phyloP scores from a whole-genome alignment of 1,284 basidiomycete genomes.

The Austroboletus novae-zelandiae region DNA sequence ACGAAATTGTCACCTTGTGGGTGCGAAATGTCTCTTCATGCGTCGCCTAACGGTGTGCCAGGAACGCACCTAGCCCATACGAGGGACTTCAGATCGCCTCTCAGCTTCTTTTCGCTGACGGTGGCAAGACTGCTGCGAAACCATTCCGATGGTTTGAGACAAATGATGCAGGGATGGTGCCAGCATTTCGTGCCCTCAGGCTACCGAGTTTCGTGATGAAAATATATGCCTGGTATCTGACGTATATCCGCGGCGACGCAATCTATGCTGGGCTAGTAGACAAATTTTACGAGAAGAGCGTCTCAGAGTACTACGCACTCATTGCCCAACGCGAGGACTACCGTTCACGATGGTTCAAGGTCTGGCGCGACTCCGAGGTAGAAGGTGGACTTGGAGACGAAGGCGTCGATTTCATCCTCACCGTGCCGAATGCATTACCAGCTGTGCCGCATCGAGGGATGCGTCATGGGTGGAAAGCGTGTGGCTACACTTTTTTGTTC shows the following conservation, averaged over 20 bases:
- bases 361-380: slow-evolving; percentile 43
- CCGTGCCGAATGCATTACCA: slow-evolving; percentile 57
- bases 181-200: slow-evolving; percentile 29
- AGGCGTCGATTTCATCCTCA: slow-evolving; percentile 58
- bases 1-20: slow-evolving; percentile 30
- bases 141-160: slow-evolving; percentile 23
- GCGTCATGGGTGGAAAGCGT: slow-evolving; percentile 40
- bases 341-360: slow-evolving; percentile 42
- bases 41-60: slow-evolving; percentile 5
- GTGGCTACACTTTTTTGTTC: slow-evolving; percentile 45
- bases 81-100: slow-evolving; percentile 34
- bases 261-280: slow-evolving; percentile 36
- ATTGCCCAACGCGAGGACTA: slow-evolving; percentile 44
- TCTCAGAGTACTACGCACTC: slow-evolving; percentile 44
- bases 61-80: slow-evolving; percentile 31
- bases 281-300: slow-evolving; percentile 40
- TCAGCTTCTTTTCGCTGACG: slow-evolving; percentile 32
- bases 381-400: slow-evolving; percentile 31
- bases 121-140: slow-evolving; percentile 18
- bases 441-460: slow-evolving; percentile 49
- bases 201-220: slow-evolving; percentile 32
- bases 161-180: slow-evolving; percentile 33
- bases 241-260: slow-evolving; percentile 27
- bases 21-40: not conserved
- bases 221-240: slow-evolving; percentile 30